Base-by-base conservation (phyloP, 179 eudicot genomes). In the Nepenthes alata region DNA sequence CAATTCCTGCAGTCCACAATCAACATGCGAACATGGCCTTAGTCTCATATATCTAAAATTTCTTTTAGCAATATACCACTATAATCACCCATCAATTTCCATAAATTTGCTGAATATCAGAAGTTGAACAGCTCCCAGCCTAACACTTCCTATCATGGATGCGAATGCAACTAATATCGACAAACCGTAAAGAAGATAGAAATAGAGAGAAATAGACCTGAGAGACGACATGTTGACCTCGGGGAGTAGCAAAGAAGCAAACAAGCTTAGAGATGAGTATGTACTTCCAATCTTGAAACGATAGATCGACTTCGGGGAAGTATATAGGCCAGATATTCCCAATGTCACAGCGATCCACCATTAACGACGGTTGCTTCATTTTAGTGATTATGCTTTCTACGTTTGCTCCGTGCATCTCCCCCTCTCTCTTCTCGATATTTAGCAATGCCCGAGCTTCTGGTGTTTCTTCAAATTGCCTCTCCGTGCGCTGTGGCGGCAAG, bases 211-310 rank as follows among this genome's bases (percentile, higher is more conserved):
- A 34, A 41, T n/a, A 61, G 53, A 83, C 96, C 89, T 85, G 91
- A 57, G 82, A 67, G 41, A 82, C 68, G 61, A 91, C 37, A 58
- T 60, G 41, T 53, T 75, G 65, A 34, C 78, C 95, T 2, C 75
- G 77, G 3, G 80, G 81, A 65, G 87, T 68, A 8, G 85, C 85
- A 66, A 91, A 91, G 82, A 88, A 82, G 72, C 66, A 68, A 52
- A 65, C 65, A 13, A 91, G 89, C 15, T 78, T 70, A 25, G 84
- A 72, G 37, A 80, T 74, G 75, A 88, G 87, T 12, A 66, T 67
- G 59, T 69, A 61, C 57, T 71, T 69, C 65, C 69, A 79, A 16
- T 82, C 89, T 35, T 69, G 66, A 60, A 13, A 65, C 3, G 78
- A 65, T 38, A 74, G 68, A 10, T 82, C 90, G 47, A 64, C 61